Percentiles rank a stretch among this genome's conserved stretches.
Conservation (phyloP, 1,284 basidiomycete species). For the Veloboletus limbatus region DNA sequence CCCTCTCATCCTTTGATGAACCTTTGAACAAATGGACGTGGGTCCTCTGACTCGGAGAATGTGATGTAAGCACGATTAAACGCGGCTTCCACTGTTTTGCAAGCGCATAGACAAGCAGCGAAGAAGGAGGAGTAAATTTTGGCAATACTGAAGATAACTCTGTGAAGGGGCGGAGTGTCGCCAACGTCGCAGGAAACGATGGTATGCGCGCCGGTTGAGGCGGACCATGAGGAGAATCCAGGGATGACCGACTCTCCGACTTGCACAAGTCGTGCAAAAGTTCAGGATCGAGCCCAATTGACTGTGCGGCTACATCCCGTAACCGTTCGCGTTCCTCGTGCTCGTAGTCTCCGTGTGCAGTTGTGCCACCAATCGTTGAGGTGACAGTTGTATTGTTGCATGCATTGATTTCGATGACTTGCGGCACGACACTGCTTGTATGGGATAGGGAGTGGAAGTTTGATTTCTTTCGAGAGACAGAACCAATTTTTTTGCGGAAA, state of each 20-base stretch:
- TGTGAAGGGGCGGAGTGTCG: slow-evolving; percentile 48
- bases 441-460: slow-evolving; percentile 29
- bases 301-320: slow-evolving; percentile 69
- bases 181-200: slow-evolving; percentile 55
- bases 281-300: slow-evolving; percentile 54
- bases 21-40: slow-evolving; percentile 74
- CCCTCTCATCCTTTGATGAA: slow-evolving; percentile 53
- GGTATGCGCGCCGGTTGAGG: slow-evolving; percentile 36
- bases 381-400: slow-evolving; percentile 34
- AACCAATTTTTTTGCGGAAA: slow-evolving; percentile 46
- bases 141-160: slow-evolving; percentile 52
- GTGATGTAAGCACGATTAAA: slow-evolving; percentile 57
- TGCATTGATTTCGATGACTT: slow-evolving; percentile 70
- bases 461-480: slow-evolving; percentile 42
- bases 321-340: slow-evolving; percentile 68
- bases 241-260: slow-evolving; percentile 10
- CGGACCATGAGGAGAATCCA: slow-evolving; percentile 14
- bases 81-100: slow-evolving; percentile 71
- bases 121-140: slow-evolving; percentile 64
- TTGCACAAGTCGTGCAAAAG: slow-evolving; percentile 19
- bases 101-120: slow-evolving; percentile 65
- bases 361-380: slow-evolving; percentile 12
- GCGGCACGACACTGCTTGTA: slow-evolving; percentile 49
- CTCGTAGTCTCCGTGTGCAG: slow-evolving; percentile 48
- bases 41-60: slow-evolving; percentile 41